phyloP scores from a whole-genome alignment of 1,284 basidiomycete genomes.

The Pterulicium gracile region DNA sequence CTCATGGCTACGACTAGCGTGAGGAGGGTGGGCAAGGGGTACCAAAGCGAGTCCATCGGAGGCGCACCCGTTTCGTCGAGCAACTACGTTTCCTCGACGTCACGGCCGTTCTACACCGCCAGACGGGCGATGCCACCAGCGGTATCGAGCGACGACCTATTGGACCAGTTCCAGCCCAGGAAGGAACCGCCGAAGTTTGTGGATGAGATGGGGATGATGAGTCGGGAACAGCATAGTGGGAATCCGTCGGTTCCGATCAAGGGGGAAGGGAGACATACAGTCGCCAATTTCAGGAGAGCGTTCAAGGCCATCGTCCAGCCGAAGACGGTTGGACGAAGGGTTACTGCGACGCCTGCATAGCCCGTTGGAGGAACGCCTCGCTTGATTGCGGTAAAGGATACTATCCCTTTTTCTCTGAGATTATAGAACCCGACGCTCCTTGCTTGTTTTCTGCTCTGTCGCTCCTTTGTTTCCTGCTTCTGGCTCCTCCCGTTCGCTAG shows the following conservation, averaged over 20 bases:
- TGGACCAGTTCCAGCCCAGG: conserved; percentile 13
- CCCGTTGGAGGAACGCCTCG: background rate
- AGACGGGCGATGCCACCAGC: conserved; percentile 31
- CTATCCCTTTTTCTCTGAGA: no score
- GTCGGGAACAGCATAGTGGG: background rate
- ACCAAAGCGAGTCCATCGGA: conserved; percentile 51
- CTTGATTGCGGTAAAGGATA: background rate
- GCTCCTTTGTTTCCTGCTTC: background rate
- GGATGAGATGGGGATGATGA: conserved; percentile 25
- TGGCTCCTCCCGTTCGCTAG: background rate
- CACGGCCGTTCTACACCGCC: conserved; percentile 12
- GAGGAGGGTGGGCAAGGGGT: conserved; percentile 63
- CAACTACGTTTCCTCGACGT: background rate
- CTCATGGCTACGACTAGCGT: conserved; percentile 68
- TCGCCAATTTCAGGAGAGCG: background rate
- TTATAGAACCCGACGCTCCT: no score
- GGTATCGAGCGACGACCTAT: conserved; percentile 32
- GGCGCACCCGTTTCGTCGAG: conserved; percentile 17
- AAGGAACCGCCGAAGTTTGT: conserved; percentile 2
- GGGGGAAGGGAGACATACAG: background rate
- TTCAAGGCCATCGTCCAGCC: background rate
- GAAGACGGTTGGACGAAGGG: background rate
- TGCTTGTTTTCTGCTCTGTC: background rate
- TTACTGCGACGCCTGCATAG: background rate
- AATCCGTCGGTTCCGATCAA: background rate